These are phyloP conservation scores for Geranium incanum DNA, from an alignment of 441 rosid species.

Conservation along the genomic window DNA sequence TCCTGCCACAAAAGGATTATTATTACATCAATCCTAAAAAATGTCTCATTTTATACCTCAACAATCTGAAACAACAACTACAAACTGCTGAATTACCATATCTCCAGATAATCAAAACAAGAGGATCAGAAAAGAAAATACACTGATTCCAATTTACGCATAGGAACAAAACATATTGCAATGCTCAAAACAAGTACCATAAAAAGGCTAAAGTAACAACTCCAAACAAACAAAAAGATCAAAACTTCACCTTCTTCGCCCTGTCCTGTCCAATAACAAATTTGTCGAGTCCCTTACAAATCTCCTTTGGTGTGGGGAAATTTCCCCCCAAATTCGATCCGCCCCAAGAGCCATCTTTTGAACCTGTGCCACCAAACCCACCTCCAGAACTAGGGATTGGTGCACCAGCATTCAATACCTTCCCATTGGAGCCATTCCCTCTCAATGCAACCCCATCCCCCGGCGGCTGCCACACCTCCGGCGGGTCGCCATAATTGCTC, in stretches of 20 bases:
- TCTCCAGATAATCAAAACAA: background rate
- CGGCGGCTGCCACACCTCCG: slow-evolving; percentile 98
- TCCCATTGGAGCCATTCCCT: slow-evolving; percentile 32
- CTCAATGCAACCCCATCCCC: slow-evolving; percentile 64
- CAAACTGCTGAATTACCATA: background rate
- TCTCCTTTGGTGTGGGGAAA: slow-evolving; percentile 87
- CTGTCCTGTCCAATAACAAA: slow-evolving; percentile 77
- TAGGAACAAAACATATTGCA: no score
- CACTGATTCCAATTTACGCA: no score
- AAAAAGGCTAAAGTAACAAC: no score
- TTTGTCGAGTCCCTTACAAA: slow-evolving; percentile 75
- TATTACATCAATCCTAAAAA: no score
- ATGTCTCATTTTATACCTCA: background rate
- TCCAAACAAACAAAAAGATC: no score
- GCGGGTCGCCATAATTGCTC: slow-evolving; percentile 80
- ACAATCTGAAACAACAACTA: background rate
- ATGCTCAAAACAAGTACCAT: no score
- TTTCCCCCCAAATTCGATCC: slow-evolving; percentile 81
- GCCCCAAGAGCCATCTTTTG: slow-evolving; percentile 60
- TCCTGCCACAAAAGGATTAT: no score
- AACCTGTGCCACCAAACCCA: slow-evolving; percentile 36
- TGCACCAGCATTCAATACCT: slow-evolving; percentile 39
- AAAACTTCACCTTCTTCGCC: slow-evolving; percentile 64
- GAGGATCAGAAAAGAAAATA: background rate
- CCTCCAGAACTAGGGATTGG: slow-evolving; percentile 33